Conservation (phyloP, 2,329 filamentous ascomycete species). For the Colletotrichum higginsianum region DNA sequence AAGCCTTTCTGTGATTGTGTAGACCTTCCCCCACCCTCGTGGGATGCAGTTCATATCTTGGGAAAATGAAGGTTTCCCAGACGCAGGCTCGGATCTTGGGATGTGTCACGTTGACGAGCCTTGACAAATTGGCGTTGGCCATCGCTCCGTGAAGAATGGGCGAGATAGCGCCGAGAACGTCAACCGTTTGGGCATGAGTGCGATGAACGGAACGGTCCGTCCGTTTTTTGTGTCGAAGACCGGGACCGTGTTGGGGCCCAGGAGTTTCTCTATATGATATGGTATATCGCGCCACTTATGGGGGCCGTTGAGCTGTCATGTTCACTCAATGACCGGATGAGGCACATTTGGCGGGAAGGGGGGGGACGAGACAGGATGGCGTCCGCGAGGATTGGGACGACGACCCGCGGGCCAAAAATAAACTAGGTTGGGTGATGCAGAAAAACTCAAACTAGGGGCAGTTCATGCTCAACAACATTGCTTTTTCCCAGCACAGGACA, state of each 20-base stretch:
- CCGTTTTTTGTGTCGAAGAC: not conserved
- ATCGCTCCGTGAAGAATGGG: not conserved
- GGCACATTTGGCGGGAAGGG: not conserved
- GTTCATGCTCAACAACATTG: slow-evolving; percentile 1
- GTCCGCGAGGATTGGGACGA: not conserved
- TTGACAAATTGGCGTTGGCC: not conserved
- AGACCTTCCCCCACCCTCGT: not conserved
- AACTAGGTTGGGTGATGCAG: slow-evolving; percentile 25
- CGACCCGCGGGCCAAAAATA: slow-evolving; percentile 16
- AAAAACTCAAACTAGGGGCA: not conserved
- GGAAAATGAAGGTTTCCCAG: slow-evolving; percentile 1
- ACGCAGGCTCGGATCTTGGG: slow-evolving; percentile 8
- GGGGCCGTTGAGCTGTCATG: slow-evolving; percentile 22
- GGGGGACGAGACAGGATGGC: slow-evolving; percentile 7
- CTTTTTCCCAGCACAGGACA: slow-evolving; percentile 20
- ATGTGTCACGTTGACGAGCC: slow-evolving; percentile 18
- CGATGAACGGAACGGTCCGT: not conserved
- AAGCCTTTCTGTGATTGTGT: slow-evolving; percentile 2
- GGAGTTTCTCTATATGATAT: not conserved
- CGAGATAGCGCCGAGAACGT: too few species aligned
- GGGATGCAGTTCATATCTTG: not conserved
- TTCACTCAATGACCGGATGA: not conserved
- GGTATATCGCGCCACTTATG: slow-evolving; percentile 5
- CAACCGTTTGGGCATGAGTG: not conserved
- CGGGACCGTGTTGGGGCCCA: not conserved